Percentiles rank a stretch among this genome's conserved stretches.
phyloP scores from a whole-genome alignment of 768 basidiomycete species.

The Hygrophoropsis aurantiaca region DNA sequence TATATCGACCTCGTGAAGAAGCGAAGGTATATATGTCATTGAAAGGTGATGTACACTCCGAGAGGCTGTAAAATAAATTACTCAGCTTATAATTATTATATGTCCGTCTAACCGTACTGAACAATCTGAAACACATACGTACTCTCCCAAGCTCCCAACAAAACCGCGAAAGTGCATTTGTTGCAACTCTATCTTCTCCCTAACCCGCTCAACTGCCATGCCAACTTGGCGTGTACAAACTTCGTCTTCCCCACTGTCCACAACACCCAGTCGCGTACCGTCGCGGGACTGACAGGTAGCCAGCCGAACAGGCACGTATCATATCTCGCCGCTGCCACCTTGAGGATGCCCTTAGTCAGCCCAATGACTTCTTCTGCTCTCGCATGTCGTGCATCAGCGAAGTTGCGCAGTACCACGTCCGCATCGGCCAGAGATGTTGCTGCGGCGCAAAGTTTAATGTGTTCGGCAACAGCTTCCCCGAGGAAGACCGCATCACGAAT shows the following conservation, averaged over 20 bases:
- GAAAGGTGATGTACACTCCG: no score
- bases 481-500: slow-evolving; percentile 47
- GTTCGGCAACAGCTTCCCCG: slow-evolving; percentile 34
- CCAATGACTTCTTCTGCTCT: slow-evolving; percentile 38
- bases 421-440: slow-evolving; percentile 9
- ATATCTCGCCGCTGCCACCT: slow-evolving; percentile 6
- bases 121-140: no score
- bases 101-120: no score
- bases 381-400: slow-evolving; percentile 30
- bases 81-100: no score
- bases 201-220: slow-evolving; percentile 4
- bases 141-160: no score
- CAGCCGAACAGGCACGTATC: not conserved
- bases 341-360: slow-evolving; percentile 34
- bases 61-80: no score
- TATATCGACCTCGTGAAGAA: no score
- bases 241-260: slow-evolving; percentile 2
- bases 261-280: slow-evolving; percentile 3
- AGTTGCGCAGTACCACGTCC: slow-evolving; percentile 31
- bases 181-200: slow-evolving; percentile 3
- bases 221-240: not conserved
- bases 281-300: slow-evolving; percentile 1
- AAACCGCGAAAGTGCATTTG: no score
- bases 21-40: no score
- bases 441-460: slow-evolving; percentile 15